A percentile compares a stretch with the other conserved stretches of the same genome.
These are phyloP conservation scores for Fomitopsis betulina DNA, from an alignment of 1,284 basidiomycete genomes.

Conservation along the genomic window DNA sequence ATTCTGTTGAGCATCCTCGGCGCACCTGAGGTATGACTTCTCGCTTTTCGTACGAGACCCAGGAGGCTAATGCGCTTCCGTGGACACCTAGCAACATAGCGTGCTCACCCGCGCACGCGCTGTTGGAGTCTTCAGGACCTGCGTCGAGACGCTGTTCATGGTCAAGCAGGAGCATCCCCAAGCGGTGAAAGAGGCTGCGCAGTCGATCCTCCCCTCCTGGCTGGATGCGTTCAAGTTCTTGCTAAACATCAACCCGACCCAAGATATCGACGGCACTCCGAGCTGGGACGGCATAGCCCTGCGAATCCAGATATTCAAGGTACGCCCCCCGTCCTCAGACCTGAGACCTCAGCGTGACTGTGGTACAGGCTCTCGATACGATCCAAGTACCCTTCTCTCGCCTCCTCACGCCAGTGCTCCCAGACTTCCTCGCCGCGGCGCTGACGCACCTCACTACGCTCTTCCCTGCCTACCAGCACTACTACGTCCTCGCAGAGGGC, in stretches of 20 bases:
- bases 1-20: slow-evolving; percentile 83
- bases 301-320: slow-evolving; percentile 77
- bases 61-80: neutral
- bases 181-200: slow-evolving; percentile 79
- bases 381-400: slow-evolving; percentile 77
- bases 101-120: slow-evolving; percentile 80
- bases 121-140: slow-evolving; percentile 88
- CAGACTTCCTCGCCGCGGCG: slow-evolving; percentile 56
- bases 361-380: slow-evolving; percentile 60
- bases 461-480: slow-evolving; percentile 60
- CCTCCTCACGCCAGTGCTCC: slow-evolving; percentile 55
- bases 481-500: slow-evolving; percentile 61
- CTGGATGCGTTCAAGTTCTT: slow-evolving; percentile 80
- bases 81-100: slow-evolving; percentile 52
- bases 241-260: slow-evolving; percentile 58
- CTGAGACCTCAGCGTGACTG: too few species aligned
- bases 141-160: slow-evolving; percentile 87
- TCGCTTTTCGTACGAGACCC: neutral
- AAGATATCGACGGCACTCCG: slow-evolving; percentile 50
- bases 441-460: slow-evolving; percentile 65
- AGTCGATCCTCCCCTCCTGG: slow-evolving; percentile 85
- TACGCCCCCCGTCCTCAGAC: slow-evolving; percentile 25
- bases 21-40: slow-evolving; percentile 54
- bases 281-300: slow-evolving; percentile 80
- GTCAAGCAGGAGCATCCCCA: slow-evolving; percentile 90